Evolutionary conservation across 345 rosid genomes (phyloP).

Genomic region (Citrus unshiu): DNA sequence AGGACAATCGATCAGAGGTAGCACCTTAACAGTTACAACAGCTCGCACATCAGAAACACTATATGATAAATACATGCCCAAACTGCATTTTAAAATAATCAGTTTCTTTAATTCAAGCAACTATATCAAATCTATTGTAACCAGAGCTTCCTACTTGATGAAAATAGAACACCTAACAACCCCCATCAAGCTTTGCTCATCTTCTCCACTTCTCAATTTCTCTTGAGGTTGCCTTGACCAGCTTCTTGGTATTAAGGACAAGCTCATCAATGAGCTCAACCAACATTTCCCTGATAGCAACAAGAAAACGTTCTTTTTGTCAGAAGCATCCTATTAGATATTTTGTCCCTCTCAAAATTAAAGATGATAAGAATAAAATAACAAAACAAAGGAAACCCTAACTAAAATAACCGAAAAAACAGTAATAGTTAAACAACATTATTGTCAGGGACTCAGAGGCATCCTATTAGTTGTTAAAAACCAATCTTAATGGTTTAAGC

Average conservation of each 20-base stretch:
- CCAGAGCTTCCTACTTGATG: background rate
- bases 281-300: conserved; percentile 53
- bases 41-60: background rate
- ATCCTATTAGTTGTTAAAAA: background rate
- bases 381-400: background rate
- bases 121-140: background rate
- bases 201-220: conserved; percentile 89
- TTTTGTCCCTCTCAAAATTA: background rate
- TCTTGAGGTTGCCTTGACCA: conserved; percentile 55
- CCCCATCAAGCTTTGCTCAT: conserved; percentile 23
- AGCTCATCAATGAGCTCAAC: conserved; percentile 62
- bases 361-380: background rate
- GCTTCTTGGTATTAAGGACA: conserved; percentile 57
- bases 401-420: no score
- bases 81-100: background rate
- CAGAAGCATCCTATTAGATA: background rate
- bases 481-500: background rate
- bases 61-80: background rate
- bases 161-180: background rate
- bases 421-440: no score
- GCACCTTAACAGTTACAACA: background rate
- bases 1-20: background rate
- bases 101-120: conserved; percentile 7
- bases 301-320: background rate
- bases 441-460: background rate